Conservation (phyloP, 345 rosid genomes). For the Gossypioides kirkii region DNA sequence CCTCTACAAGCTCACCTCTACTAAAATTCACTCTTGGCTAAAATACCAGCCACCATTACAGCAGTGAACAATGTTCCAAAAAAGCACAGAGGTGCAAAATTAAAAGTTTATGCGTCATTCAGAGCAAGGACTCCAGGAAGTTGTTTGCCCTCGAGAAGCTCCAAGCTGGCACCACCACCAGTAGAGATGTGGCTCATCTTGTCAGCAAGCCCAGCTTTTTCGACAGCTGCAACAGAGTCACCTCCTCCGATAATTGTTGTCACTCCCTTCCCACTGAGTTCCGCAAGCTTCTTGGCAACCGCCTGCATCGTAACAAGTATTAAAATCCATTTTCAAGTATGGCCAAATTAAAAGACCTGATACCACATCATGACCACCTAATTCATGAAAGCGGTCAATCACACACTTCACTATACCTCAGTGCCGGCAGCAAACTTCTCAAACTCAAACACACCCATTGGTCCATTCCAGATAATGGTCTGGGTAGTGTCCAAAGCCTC, state of each 20-base stretch:
- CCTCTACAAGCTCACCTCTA: conserved; percentile 22
- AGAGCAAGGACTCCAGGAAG: conserved; percentile 95
- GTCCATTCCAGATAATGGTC: conserved; percentile 95
- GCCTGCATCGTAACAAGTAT: conserved; percentile 40
- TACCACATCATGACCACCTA: neutral
- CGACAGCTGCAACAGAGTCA: conserved; percentile 95
- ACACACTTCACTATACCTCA: conserved; percentile 56
- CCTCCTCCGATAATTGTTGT: conserved; percentile 96
- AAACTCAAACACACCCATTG: conserved; percentile 95
- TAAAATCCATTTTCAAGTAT: neutral
- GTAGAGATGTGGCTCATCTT: conserved; percentile 98
- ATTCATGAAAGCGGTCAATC: neutral
- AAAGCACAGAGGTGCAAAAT: neutral
- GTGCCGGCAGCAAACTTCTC: conserved; percentile 91
- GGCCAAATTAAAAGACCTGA: neutral
- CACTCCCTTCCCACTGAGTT: conserved; percentile 75
- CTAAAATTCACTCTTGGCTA: conserved; percentile 18
- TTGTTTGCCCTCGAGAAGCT: conserved; percentile 85
- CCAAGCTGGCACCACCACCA: conserved; percentile 96
- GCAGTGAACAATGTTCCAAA: conserved; percentile 8
- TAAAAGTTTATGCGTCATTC: conserved; percentile 50
- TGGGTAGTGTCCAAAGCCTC: conserved; percentile 65
- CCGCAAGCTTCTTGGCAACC: conserved; percentile 81
- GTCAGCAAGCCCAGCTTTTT: conserved; percentile 85
- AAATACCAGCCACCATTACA: conserved; percentile 28